Base-by-base conservation (phyloP, 1,284 basidiomycete species). In the Malassezia psittaci region DNA sequence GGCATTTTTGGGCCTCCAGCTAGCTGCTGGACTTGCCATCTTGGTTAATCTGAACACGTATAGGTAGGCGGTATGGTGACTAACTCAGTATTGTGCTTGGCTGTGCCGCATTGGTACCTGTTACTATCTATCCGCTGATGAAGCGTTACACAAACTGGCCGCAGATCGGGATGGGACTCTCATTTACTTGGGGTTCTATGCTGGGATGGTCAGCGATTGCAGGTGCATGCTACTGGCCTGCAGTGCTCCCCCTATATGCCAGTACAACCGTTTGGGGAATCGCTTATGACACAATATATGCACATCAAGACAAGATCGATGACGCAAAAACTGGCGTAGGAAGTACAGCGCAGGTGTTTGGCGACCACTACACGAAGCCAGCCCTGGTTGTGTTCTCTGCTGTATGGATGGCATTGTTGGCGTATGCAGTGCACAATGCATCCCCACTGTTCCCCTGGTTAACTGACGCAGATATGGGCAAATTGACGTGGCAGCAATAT, bases 131-230 rank as follows among this genome's bases (percentile, higher is more conserved):
- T 76, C 94, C 94, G 0, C 80, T 94, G 65, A 98, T 98, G 94
- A 99, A 99, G 77, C 83, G 94, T 7, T 78, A 96, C 51, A 99
- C 94, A 0, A 81, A 96, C 74, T 96, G 91, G 87, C 94, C 94
- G 1, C 94, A 99, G 74, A 83, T 88, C 39, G 67, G 70, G 35
- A 61, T 74, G 15, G 90, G 90, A 2, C 79, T 96, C 45, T 85
- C 91, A 0, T 98, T 96, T 77, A 96, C 96, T 75, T 98, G 93
- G 94, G 94, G 94, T 12, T 86, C 90, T 0, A 78, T 98, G 4
- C 82, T 98, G 8, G 94, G 94, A 32, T 98, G 91, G 86, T 90
- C 91, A 0, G 93, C 94, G 1, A 84, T 96, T 1, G 83, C 87
- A 0, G 89, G 88, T 0, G 67, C 79, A 0, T 84, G 86, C 6